Base-by-base conservation (phyloP, 176 grass and related monocot species). In the Avena insularis region DNA sequence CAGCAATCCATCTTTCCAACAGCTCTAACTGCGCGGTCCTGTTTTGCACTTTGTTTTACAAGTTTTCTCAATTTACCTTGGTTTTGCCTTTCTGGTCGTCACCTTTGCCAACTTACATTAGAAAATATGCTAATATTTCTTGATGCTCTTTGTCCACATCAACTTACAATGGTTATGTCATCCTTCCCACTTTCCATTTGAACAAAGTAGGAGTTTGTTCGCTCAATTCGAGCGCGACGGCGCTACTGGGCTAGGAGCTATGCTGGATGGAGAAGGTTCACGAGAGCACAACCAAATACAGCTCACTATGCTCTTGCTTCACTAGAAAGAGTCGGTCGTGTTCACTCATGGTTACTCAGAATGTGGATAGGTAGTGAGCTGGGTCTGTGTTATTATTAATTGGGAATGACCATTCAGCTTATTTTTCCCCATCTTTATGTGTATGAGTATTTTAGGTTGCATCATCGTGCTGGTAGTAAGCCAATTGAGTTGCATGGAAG, bases 161-260 rank as follows among this genome's bases (percentile, higher is more conserved):
- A 79, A 31, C 43, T 57, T 78, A 46, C 16, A 11, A 62, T 71
- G 16, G 59, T 77, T 54, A 62, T 83, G 23, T 82, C n/a, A 27
- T 78, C 20, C 6, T 5, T 84, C 6, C 20, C 61, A 71, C 35
- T 86, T 58, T 75, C 47, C 16, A 67, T 74, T 65, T 86, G 36
- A 53, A 82, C 33, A 86, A 85, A 85, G 80, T 86, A 98, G 95
- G 91, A 95, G 83, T 98, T 95, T 90, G 91, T 91, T 56, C 90
- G 88, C 62, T 98, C 96, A 66, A 94, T 81, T 86, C 84, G 82
- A 48, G 79, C 94, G 51, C 88, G 82, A 3, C 86, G 96, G 78
- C 76, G 96, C 75, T 98, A 98, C 50, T 98, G 96, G 96, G 93
- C 96, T 81, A 98, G 96, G 86, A 98, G 96, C 79, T 98, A 92